phyloP scores from a whole-genome alignment of 2,329 filamentous ascomycete species.

The Arthrobotrys iridis region DNA sequence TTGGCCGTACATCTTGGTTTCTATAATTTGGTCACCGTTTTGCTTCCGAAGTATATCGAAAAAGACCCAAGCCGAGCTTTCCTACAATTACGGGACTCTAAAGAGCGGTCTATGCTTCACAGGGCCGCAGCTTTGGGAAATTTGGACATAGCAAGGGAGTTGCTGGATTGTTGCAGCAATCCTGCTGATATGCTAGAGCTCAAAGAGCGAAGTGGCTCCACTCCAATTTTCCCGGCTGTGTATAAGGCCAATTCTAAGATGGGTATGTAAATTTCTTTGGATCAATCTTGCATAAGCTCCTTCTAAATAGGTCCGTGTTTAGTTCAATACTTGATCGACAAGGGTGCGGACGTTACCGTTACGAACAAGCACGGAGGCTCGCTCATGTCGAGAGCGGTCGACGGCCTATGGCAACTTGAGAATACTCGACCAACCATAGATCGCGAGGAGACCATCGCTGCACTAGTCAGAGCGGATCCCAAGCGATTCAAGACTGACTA shows the following conservation, averaged over 20 bases:
- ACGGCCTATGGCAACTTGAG: too few species aligned
- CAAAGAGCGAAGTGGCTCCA: background rate
- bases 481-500: background rate
- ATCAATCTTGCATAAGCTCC: too few species aligned
- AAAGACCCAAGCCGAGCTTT: background rate
- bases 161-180: background rate
- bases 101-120: background rate
- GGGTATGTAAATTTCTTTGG: too few species aligned
- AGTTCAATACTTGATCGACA: too few species aligned
- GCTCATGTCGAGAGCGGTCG: too few species aligned
- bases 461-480: background rate
- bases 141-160: background rate
- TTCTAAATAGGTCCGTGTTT: too few species aligned
- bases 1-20: background rate
- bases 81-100: background rate
- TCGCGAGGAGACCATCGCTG: too few species aligned
- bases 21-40: background rate
- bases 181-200: background rate
- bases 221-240: background rate
- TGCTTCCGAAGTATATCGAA: conserved; percentile 2
- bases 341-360: too few species aligned
- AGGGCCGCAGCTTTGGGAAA: background rate
- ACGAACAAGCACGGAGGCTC: too few species aligned
- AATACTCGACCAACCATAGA: too few species aligned
- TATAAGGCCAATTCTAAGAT: background rate